Percentiles rank a stretch among this genome's conserved stretches.
phyloP scores from a whole-genome alignment of 192 early-diverging fungal species.

The Coemansia interrupta region DNA sequence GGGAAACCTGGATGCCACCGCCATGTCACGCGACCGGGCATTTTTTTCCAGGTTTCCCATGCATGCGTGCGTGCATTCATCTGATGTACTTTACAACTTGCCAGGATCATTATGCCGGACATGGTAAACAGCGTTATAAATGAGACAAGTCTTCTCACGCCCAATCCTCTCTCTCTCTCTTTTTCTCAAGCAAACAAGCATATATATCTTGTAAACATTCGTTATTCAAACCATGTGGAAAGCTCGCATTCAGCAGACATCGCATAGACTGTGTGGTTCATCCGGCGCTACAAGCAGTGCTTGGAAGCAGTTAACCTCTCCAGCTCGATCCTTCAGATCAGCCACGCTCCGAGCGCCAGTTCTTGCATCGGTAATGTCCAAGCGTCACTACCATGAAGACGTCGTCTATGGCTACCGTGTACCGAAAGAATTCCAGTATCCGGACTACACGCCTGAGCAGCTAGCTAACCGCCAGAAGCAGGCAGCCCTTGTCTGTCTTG shows the following conservation, averaged over 20 bases:
- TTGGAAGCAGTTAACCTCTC: background rate
- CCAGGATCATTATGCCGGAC: no score
- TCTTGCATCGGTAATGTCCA: background rate
- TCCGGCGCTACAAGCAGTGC: background rate
- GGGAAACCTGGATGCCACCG: background rate
- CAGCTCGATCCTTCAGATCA: background rate
- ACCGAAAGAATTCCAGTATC: conserved; percentile 62
- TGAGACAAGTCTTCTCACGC: no score
- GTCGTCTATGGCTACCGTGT: conserved; percentile 87
- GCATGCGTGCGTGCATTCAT: conserved; percentile 3
- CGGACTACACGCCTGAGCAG: conserved; percentile 79
- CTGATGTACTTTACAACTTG: background rate
- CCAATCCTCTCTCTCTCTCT: background rate
- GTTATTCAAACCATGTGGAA: conserved; percentile 12
- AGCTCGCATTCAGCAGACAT: background rate
- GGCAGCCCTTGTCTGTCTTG: conserved; percentile 80
- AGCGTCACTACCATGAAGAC: conserved; percentile 67
- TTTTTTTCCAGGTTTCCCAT: conserved; percentile 15
- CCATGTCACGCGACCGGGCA: background rate
- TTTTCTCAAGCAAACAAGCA: background rate
- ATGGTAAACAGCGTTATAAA: no score
- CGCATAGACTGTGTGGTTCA: background rate
- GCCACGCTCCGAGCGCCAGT: background rate
- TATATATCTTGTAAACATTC: background rate
- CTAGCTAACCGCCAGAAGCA: conserved; percentile 78